Percentiles rank a stretch among this genome's conserved stretches.
Evolutionary conservation across 2,329 filamentous ascomycete species (phyloP).

Genomic region (Trichoderma afroharzianum): DNA sequence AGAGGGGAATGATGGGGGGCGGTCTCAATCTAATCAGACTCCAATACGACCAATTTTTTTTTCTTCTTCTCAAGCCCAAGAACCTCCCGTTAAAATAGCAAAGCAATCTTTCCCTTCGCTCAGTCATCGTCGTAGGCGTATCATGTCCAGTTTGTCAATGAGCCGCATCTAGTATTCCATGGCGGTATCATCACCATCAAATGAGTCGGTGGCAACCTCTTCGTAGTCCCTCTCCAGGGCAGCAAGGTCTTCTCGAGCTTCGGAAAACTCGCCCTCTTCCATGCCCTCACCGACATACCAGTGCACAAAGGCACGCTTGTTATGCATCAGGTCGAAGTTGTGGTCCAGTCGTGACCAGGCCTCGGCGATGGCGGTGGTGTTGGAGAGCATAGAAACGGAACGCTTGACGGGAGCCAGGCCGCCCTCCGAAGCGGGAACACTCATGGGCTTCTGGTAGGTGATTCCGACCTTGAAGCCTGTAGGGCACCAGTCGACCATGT

Average conservation of each 20-base stretch:
- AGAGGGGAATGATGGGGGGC: slow-evolving; percentile 18
- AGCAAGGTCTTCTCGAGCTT: slow-evolving; percentile 81
- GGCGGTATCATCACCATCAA: slow-evolving; percentile 59
- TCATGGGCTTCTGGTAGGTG: slow-evolving; percentile 67
- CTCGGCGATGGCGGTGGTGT: slow-evolving; percentile 71
- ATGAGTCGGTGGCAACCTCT: slow-evolving; percentile 74
- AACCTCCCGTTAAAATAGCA: neutral
- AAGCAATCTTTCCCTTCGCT: neutral
- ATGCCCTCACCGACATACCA: slow-evolving; percentile 87
- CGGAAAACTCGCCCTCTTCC: slow-evolving; percentile 88
- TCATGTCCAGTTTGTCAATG: neutral
- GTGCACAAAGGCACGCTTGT: slow-evolving; percentile 72
- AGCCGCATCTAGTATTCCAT: slow-evolving; percentile 68
- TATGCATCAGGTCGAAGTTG: slow-evolving; percentile 78
- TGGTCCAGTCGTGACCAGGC: slow-evolving; percentile 69
- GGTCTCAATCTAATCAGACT: slow-evolving; percentile 10
- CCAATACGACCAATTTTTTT: neutral
- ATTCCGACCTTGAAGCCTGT: slow-evolving; percentile 74
- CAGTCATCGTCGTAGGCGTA: neutral
- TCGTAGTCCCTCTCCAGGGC: slow-evolving; percentile 85
- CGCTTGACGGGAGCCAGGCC: slow-evolving; percentile 60
- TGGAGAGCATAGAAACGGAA: slow-evolving; percentile 68
- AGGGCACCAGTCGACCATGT: slow-evolving; percentile 72
- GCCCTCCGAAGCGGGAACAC: slow-evolving; percentile 55
- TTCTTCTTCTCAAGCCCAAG: slow-evolving; percentile 14